Percentiles rank a stretch among this genome's conserved stretches.
These are phyloP conservation scores for Penicillium antarcticum DNA, from an alignment of 495 filamentous ascomycete genomes.

Conservation along the genomic window DNA sequence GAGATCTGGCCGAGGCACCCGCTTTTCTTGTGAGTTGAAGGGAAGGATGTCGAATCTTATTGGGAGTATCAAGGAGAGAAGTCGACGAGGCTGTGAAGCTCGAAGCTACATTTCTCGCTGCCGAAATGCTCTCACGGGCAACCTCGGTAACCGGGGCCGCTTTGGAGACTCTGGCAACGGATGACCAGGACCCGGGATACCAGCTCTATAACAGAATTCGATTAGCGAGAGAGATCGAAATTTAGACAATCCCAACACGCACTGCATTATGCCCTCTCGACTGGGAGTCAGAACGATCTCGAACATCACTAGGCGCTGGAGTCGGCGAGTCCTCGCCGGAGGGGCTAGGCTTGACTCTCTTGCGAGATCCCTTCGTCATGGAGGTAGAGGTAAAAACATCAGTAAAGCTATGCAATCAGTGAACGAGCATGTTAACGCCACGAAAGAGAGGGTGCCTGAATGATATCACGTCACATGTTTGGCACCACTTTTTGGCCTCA, in stretches of 20 bases:
- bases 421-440: constrained; percentile 11
- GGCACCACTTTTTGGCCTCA: constrained; percentile 24
- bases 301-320: constrained; percentile 30
- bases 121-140: constrained; percentile 73
- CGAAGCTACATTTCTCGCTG: constrained; percentile 46
- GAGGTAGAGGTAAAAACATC: constrained; percentile 30
- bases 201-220: constrained; percentile 29
- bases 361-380: constrained; percentile 59
- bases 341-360: constrained; percentile 60
- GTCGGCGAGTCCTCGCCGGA: constrained; percentile 37
- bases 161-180: constrained; percentile 55
- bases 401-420: constrained; percentile 14
- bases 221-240: constrained; percentile 14
- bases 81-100: constrained; percentile 34
- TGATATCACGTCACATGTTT: constrained; percentile 41
- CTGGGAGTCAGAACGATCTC: constrained; percentile 25
- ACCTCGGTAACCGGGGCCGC: constrained; percentile 70
- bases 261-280: constrained; percentile 33
- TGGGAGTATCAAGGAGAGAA: constrained; percentile 26
- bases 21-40: constrained; percentile 42
- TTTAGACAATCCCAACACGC: constrained; percentile 5
- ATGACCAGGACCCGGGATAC: constrained; percentile 63
- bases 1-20: constrained; percentile 42
- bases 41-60: constrained; percentile 29
- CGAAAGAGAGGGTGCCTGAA: constrained; percentile 17